Evolutionary conservation across 1,139 yeast genomes (phyloP), one percentile per base, ranked within the genome.

Genomic region (Yamadazyma triangularis): DNA sequence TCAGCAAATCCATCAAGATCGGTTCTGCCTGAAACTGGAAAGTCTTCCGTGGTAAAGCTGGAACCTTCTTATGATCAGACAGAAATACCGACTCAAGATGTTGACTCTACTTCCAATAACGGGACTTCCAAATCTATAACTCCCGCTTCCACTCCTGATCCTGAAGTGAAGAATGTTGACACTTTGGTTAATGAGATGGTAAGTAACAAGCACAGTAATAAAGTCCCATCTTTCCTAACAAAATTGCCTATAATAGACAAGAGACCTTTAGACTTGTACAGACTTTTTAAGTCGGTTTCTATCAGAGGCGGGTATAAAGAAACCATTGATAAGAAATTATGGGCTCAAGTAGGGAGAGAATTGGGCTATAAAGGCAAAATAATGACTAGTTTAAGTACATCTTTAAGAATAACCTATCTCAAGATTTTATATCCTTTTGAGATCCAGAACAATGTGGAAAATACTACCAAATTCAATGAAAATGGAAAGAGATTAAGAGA

Each of bases 401-500:
- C 9, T 18, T 7, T 9, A 6, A 18, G 20, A 18, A 18, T 6
- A 9, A 9, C 20, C 8, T 18, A 18, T 9, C 9, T 18, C 20
- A 18, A 18, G 8, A 18, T 18, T 9, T 9, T 18, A 18, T 18
- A 18, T 9, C 6, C 6, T 9, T 18, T 7, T 18, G 20, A 18
- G 9, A 6, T 18, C 9, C 20, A 18, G 9, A 18, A 6, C 8
- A 18, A 18, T 18, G 20, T 7, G 6, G 20, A 9, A 18, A 18
- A 18, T 18, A 9, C 8, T 6, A 18, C 6, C 20, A 18, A 6
- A 9, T 7, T 18, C 9, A 18, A 18, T 18, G 20, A 18, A 9
- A 18, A 18, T 18, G 25, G 25, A 11, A 24, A 24, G 11, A 14
- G 25, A 25, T 5, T 10, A 8, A 24, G 31, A 44, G 15, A 39